phyloP scores from a whole-genome alignment of 176 grass and related monocot genomes.

The Dactylis glomerata region DNA sequence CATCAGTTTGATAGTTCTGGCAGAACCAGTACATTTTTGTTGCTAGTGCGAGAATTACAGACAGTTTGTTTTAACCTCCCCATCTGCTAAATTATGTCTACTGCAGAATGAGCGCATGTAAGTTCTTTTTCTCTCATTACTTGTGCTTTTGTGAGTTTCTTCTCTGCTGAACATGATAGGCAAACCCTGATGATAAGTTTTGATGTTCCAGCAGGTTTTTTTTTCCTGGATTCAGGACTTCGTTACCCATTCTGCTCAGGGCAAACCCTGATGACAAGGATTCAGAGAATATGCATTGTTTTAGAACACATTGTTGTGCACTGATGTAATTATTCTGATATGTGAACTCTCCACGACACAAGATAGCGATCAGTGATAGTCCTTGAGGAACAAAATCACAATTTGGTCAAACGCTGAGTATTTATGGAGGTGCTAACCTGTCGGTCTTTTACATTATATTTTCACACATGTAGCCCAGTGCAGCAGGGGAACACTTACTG shows the following conservation, averaged over 20 bases:
- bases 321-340: neutral
- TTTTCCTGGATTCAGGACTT: neutral
- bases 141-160: neutral
- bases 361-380: neutral
- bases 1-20: neutral
- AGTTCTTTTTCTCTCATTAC: neutral
- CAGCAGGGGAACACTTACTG: neutral
- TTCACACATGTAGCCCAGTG: neutral
- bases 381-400: neutral
- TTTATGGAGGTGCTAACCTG: neutral
- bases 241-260: neutral
- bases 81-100: neutral
- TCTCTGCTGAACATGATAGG: neutral
- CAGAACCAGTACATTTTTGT: neutral
- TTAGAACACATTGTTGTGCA: neutral
- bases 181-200: neutral
- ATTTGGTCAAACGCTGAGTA: neutral
- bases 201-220: neutral
- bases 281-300: neutral
- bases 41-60: neutral
- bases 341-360: neutral
- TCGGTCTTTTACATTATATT: neutral
- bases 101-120: neutral
- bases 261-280: neutral
- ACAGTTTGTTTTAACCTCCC: neutral